phyloP scores from a whole-genome alignment of 352 stramenopile genomes.

The Phytophthora sojae region DNA sequence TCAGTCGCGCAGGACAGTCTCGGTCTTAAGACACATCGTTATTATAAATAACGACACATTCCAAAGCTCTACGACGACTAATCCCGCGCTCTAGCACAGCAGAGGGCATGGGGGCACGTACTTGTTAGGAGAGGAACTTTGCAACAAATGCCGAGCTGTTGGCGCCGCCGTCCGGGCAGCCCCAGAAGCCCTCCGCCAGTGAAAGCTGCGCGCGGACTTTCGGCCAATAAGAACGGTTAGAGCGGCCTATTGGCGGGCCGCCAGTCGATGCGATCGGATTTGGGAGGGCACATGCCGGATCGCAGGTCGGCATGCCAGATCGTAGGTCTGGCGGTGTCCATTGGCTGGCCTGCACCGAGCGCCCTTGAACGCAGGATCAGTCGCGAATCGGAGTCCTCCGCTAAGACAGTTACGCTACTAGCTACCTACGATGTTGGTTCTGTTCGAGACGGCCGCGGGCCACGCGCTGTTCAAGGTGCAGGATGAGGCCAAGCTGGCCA shows the following conservation, averaged over 20 bases:
- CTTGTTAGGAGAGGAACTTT: constrained; percentile 88
- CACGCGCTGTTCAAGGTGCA: constrained; percentile 99
- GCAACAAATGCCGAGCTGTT: constrained; percentile 73
- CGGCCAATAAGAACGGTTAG: constrained; percentile 11
- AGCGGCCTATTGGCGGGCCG: background rate
- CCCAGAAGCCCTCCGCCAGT: constrained; percentile 47
- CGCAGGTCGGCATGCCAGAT: background rate
- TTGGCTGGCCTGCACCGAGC: constrained; percentile 24
- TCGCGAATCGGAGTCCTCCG: constrained; percentile 31
- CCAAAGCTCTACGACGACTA: constrained; percentile 35
- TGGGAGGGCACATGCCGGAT: background rate
- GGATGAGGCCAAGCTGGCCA: constrained; percentile 93
- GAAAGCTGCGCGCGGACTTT: constrained; percentile 38
- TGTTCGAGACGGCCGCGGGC: constrained; percentile 99
- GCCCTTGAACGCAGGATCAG: constrained; percentile 26
- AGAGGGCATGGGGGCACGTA: constrained; percentile 54
- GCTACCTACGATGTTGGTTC: constrained; percentile 89
- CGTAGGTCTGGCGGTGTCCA: background rate
- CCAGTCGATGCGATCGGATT: constrained; percentile 45
- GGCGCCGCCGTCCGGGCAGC: background rate
- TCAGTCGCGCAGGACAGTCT: constrained; percentile 89
- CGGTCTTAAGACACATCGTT: constrained; percentile 88
- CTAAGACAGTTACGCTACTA: constrained; percentile 43
- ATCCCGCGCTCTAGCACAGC: constrained; percentile 5
- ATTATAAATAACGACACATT: constrained; percentile 44